Conservation (phyloP, 176 grass and related monocot species). For the Bonia amplexicaulis region DNA sequence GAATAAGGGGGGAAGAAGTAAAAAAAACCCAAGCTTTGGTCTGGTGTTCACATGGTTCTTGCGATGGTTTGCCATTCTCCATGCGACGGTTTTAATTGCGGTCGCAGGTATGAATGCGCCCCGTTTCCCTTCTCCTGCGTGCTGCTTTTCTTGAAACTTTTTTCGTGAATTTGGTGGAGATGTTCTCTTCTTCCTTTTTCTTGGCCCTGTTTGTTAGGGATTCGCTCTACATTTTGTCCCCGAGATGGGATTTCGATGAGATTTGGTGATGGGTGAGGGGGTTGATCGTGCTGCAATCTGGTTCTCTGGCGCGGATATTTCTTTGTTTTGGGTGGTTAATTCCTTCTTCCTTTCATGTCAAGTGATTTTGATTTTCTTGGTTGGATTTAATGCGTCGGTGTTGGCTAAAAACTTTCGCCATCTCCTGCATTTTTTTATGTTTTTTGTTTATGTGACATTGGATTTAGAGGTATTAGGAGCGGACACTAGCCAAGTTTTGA, state of each 20-base stretch:
- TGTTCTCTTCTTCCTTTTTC: slow-evolving; percentile 32
- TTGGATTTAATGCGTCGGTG: not conserved
- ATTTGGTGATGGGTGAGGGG: not conserved
- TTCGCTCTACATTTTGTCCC: slow-evolving; percentile 12
- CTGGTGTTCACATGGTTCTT: slow-evolving; percentile 39
- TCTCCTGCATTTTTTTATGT: not conserved
- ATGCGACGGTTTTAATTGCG: slow-evolving; percentile 22
- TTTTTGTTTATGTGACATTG: not conserved
- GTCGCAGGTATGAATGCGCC: slow-evolving; percentile 52
- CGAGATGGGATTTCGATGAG: slow-evolving; percentile 32
- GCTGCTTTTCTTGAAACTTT: slow-evolving; percentile 12
- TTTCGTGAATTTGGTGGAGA: not conserved
- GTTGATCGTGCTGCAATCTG: not conserved
- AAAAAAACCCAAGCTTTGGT: slow-evolving; percentile 18
- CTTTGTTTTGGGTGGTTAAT: not conserved
- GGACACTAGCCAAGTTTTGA: not conserved
- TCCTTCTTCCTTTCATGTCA: not conserved
- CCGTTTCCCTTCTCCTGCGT: not conserved
- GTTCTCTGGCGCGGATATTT: not conserved
- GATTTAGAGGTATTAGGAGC: slow-evolving; percentile 17
- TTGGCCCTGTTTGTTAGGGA: slow-evolving; percentile 19
- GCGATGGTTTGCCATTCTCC: slow-evolving; percentile 34
- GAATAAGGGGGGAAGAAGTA: not conserved
- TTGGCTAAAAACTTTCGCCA: not conserved
- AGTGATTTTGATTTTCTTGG: slow-evolving; percentile 18